These are phyloP conservation scores for Syzygium oleosum DNA, from an alignment of 345 rosid genomes.

Conservation along the genomic window DNA sequence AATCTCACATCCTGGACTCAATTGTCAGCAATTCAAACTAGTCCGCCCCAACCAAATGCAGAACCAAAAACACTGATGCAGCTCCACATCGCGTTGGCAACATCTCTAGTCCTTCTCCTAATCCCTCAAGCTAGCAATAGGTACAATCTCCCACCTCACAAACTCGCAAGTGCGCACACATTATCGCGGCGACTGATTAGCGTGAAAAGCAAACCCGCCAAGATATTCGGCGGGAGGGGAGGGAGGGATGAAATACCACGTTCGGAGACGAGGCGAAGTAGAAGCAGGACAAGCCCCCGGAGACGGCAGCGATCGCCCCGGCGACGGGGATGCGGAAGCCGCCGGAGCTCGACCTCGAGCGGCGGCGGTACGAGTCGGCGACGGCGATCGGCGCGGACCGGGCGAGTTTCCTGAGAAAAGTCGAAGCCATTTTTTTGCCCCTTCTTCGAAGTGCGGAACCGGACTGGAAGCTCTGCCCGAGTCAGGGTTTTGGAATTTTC, in stretches of 20 bases:
- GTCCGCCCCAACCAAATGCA: neutral
- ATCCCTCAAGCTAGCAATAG: neutral
- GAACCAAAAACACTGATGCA: neutral
- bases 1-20: neutral
- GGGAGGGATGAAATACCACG: constrained; percentile 32
- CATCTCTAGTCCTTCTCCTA: neutral
- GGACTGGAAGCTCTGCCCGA: neutral
- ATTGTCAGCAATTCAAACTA: neutral
- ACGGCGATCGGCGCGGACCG: neutral
- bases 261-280: constrained; percentile 46
- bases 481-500: neutral
- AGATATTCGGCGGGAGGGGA: neutral
- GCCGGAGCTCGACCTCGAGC: constrained; percentile 21
- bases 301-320: constrained; percentile 67
- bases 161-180: neutral
- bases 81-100: neutral
- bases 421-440: neutral
- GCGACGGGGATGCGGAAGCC: constrained; percentile 45
- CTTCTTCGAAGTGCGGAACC: neutral
- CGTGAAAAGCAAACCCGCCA: neutral
- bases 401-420: neutral
- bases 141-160: neutral
- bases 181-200: neutral
- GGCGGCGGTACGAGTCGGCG: constrained; percentile 31
- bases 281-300: constrained; percentile 72